A percentile compares a stretch with the other conserved stretches of the same genome.
Evolutionary conservation across 345 rosid genomes (phyloP).

Genomic region (Aegle marmelos): DNA sequence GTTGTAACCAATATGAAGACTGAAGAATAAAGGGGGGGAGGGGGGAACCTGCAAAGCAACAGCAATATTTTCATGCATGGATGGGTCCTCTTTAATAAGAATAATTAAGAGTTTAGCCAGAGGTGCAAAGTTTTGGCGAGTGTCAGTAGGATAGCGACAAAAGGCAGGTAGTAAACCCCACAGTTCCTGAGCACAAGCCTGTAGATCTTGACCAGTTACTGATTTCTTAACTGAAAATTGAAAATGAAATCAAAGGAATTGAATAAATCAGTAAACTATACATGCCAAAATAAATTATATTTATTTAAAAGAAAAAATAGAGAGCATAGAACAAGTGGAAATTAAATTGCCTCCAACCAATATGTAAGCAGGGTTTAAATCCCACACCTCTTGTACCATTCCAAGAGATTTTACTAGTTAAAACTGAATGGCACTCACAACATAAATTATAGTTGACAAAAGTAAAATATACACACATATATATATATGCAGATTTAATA

Average conservation of each 20-base stretch:
- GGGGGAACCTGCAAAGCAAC: constrained; percentile 83
- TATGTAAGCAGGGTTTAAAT: neutral
- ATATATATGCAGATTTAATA: neutral
- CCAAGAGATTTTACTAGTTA: too few species aligned
- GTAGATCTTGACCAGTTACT: constrained; percentile 52
- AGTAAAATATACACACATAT: too few species aligned
- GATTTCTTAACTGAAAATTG: constrained; percentile 56
- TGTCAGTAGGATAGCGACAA: constrained; percentile 72
- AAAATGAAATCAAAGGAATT: neutral
- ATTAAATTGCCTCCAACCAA: neutral
- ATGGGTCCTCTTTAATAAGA: constrained; percentile 52
- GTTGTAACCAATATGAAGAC: neutral
- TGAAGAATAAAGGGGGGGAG: neutral
- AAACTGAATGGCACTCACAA: neutral
- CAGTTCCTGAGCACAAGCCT: constrained; percentile 62
- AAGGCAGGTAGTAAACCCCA: constrained; percentile 78
- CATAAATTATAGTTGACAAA: neutral
- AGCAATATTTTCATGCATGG: constrained; percentile 67
- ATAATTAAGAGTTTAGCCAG: constrained; percentile 58
- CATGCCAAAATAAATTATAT: neutral
- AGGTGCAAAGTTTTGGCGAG: constrained; percentile 41
- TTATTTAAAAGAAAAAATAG: neutral
- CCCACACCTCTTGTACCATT: too few species aligned
- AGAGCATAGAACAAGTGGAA: neutral
- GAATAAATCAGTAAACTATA: constrained; percentile 1